Conservation (phyloP, 371 early-diverging fungal genomes). For the Haplosporangium sp. region DNA sequence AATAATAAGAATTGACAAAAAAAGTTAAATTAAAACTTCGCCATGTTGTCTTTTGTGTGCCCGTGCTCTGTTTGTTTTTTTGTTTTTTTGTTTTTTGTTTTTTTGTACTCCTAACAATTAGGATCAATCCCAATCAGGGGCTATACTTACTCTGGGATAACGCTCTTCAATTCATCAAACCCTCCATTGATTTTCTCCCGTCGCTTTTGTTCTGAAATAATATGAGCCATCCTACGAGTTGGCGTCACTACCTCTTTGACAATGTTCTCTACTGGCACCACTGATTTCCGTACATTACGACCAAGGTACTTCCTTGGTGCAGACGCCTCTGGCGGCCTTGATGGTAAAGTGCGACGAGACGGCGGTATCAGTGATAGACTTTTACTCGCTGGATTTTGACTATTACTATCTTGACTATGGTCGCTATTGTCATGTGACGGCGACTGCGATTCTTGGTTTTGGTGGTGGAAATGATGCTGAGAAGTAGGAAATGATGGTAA, state of each 20-base stretch:
- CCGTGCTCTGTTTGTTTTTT: neutral
- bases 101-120: neutral
- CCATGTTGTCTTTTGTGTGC: no score
- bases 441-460: conserved; percentile 9
- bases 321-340: conserved; percentile 27
- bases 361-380: conserved; percentile 22
- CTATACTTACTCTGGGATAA: conserved; percentile 53
- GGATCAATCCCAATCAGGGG: no score
- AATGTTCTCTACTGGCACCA: conserved; percentile 13
- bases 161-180: conserved; percentile 58
- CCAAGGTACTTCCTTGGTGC: conserved; percentile 41
- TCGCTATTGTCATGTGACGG: neutral
- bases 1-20: neutral
- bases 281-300: conserved; percentile 33
- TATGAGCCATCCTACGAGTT: conserved; percentile 58
- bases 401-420: neutral
- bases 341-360: conserved; percentile 18
- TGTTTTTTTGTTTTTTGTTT: neutral
- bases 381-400: neutral
- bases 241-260: conserved; percentile 34
- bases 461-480: conserved; percentile 4
- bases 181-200: conserved; percentile 61
- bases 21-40: neutral
- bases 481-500: conserved; percentile 1
- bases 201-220: conserved; percentile 58